Evolutionary conservation across 106 monocot genomes (phyloP), one percentile per base, ranked within the genome.

Genomic region (Alisma plantagoaquatica): DNA sequence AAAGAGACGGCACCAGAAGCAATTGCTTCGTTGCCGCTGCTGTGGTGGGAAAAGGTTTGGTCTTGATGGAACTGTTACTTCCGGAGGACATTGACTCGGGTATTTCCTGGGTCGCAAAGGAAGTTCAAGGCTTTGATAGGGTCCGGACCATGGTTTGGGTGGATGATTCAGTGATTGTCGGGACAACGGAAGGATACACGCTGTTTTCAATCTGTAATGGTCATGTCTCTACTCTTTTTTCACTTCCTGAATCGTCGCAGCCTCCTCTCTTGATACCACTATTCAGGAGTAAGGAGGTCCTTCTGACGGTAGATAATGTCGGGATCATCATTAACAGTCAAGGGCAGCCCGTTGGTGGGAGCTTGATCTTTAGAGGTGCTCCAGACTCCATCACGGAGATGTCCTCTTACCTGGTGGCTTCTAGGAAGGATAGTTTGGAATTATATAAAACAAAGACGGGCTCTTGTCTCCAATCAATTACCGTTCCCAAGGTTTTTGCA

Each of bases 301-400:
- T 98, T 33, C 45, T 98, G 55, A 48, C 90, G 65, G 75, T 90
- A 23, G 96, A 98, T 61, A 98, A 98, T 69, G 80, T 98, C 19
- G 96, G 90, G 32, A 67, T 98, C 15, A 45, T 90, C 43, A 65
- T 76, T 12, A 75, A 90, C 57, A 44, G 49, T 41, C 28, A 35
- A 15, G 96, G 96, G 12, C 85, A 98, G 59, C 96, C 96, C 10
- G 82, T 83, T 27, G 96, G 81, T 35, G 84, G 89, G 52, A 90
- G 85, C 53, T 79, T 98, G 69, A 52, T 98, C 32, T 98, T 98
- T 48, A 63, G 54, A 21, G 56, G 56, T 54, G 38, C 45, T 2
- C 96, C 96, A 3, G 77, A 89, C 21, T 70, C 71, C 4, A 46
- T 90, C 38, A 53, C 65, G 14, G 89, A 79, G 51, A 66, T 98